These are phyloP conservation scores for Fraxinus greggii DNA, from an alignment of 305 asterid genomes.

Conservation along the genomic window DNA sequence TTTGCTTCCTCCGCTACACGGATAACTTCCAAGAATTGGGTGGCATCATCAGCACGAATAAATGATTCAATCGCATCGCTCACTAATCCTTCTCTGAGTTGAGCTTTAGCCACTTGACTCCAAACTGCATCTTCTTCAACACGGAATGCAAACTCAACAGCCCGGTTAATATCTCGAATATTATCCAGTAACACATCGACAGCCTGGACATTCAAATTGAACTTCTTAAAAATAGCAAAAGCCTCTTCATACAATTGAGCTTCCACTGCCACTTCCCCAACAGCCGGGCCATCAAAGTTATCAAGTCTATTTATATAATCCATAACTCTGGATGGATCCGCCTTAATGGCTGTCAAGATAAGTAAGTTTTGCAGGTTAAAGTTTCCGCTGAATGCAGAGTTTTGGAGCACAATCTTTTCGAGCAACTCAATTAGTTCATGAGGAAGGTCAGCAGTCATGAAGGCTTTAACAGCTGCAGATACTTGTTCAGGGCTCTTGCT, in stretches of 20 bases:
- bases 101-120: slow-evolving; percentile 99
- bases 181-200: slow-evolving; percentile 85
- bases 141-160: slow-evolving; percentile 97
- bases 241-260: slow-evolving; percentile 93
- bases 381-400: slow-evolving; percentile 98
- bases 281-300: slow-evolving; percentile 99
- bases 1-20: slow-evolving; percentile 81
- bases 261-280: slow-evolving; percentile 98
- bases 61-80: slow-evolving; percentile 98
- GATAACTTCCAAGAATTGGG: slow-evolving; percentile 88
- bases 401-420: slow-evolving; percentile 96
- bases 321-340: slow-evolving; percentile 60
- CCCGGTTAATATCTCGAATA: slow-evolving; percentile 87
- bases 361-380: slow-evolving; percentile 90
- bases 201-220: slow-evolving; percentile 97
- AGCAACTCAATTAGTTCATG: slow-evolving; percentile 97
- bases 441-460: slow-evolving; percentile 99
- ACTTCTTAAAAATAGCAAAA: slow-evolving; percentile 90
- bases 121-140: slow-evolving; percentile 99
- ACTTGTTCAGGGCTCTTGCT: slow-evolving; percentile 99
- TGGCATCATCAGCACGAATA: slow-evolving; percentile 93
- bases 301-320: slow-evolving; percentile 90
- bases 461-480: slow-evolving; percentile 98
- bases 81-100: slow-evolving; percentile 92
- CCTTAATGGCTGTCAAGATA: slow-evolving; percentile 56